Conservation (phyloP, 352 stramenopile species). For the Phytophthora fragariae region DNA sequence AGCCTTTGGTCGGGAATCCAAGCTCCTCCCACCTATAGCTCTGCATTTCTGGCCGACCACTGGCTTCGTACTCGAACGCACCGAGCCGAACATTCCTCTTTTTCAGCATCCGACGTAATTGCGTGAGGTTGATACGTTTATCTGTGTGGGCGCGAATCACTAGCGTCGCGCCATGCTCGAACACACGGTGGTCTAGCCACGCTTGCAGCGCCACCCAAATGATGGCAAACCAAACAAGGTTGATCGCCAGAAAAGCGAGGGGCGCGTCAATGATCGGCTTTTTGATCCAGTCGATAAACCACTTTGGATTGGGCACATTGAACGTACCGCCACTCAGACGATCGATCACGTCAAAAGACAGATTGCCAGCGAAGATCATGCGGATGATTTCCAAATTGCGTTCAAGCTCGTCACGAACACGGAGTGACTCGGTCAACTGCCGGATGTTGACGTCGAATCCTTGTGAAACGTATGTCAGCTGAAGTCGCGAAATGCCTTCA, state of each 20-base stretch:
- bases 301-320: constrained; percentile 89
- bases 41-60: constrained; percentile 65
- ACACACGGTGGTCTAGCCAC: constrained; percentile 49
- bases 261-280: constrained; percentile 67
- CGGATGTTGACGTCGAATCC: constrained; percentile 92
- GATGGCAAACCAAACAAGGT: constrained; percentile 74
- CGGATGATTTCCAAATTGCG: constrained; percentile 90
- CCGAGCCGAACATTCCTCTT: constrained; percentile 47
- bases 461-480: constrained; percentile 89
- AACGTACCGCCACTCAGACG: constrained; percentile 93
- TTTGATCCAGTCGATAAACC: constrained; percentile 84
- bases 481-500: constrained; percentile 87
- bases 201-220: constrained; percentile 66
- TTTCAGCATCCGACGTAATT: constrained; percentile 52
- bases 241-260: constrained; percentile 83
- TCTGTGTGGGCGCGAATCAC: constrained; percentile 87
- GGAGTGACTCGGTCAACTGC: constrained; percentile 81
- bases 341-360: constrained; percentile 96
- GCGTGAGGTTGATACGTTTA: constrained; percentile 62
- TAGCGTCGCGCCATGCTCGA: constrained; percentile 85
- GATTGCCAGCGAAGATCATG: constrained; percentile 92
- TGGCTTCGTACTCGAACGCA: constrained; percentile 50
- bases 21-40: constrained; percentile 80
- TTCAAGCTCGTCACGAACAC: constrained; percentile 60
- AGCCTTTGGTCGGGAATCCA: constrained; percentile 88